Percentiles rank a stretch among this genome's conserved stretches.
These are phyloP conservation scores for Hypoxylon cercidicola DNA, from an alignment of 495 filamentous ascomycete species.

Conservation along the genomic window DNA sequence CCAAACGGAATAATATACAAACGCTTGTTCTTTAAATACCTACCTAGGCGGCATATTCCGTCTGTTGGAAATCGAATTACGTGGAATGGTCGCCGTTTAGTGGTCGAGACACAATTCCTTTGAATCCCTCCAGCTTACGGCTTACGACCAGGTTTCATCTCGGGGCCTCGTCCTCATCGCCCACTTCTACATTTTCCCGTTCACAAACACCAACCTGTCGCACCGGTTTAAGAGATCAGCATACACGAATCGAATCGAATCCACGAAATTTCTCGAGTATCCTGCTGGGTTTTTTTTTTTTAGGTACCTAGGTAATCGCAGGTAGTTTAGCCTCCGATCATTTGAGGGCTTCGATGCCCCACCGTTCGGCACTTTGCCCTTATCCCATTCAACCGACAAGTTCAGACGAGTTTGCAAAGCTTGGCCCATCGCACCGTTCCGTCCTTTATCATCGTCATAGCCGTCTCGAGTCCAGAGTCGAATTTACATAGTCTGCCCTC, in stretches of 20 bases:
- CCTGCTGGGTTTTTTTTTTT: neutral
- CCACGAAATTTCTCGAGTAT: conserved; percentile 8
- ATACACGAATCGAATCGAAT: neutral
- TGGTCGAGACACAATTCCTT: conserved; percentile 6
- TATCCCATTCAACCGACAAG: conserved; percentile 1
- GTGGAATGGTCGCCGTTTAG: neutral
- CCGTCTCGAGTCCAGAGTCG: no score
- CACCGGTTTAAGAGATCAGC: neutral
- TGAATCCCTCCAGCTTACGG: conserved; percentile 7
- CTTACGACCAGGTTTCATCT: conserved; percentile 12
- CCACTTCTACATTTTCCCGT: neutral
- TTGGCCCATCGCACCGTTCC: neutral
- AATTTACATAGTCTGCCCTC: neutral
- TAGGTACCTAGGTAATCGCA: neutral
- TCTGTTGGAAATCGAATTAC: neutral
- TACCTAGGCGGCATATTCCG: no score
- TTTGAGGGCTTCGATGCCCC: neutral
- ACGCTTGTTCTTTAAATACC: no score
- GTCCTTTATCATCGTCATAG: no score
- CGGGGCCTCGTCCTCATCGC: neutral
- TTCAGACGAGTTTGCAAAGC: neutral
- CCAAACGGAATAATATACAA: no score
- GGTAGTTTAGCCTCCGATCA: neutral
- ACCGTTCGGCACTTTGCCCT: neutral
- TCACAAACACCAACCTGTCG: neutral